Base-by-base conservation (phyloP, 495 filamentous ascomycete species). In the Corynascus novoguineensis region DNA sequence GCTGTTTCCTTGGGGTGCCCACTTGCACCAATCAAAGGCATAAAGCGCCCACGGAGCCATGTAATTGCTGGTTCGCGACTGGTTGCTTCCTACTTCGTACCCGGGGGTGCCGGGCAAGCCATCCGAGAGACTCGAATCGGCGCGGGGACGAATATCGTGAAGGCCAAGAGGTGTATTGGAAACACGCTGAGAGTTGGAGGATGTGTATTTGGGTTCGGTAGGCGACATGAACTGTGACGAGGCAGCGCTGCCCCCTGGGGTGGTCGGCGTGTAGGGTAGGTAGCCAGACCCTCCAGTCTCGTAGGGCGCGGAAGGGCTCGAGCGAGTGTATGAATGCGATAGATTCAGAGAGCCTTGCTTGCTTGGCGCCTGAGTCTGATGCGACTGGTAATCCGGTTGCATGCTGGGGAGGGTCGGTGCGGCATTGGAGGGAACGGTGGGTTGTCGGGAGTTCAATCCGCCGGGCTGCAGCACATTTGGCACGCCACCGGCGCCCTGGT, bases 1-100 rank as follows among this genome's bases (percentile, higher is more conserved):
- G 38, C 85, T 81, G 50, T 84, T 84, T 29, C 81, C 82, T 35
- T 86, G 81, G 2, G 92, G 83, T n/a, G 86, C 81, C 95, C 95
- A 99, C 73, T 97, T 97, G 72, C 93, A 99, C 95, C 95, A 99
- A 75, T 99, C 95, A 60, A 95, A 88, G 9, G 95, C 92, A 71
- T 96, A 97, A 37, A 95, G 86, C 35, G 89, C 85, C 89, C 93
- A 99, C 2, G 91, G 91, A 6, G 92, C 92, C 60, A 97, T 75
- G 71, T 97, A 97, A 63, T 92, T 96, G 73, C 91, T 81, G 38
- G 79, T 80, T 27, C 77, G 76, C 4, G 79, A 70, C 53, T 78
- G 73, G 22, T 71, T 59, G 62, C 77, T 80, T 29, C 73, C 71
- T 6, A 75, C 60, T 58, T 81, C 79, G 63, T 80, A 81, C n/a